phyloP scores from a whole-genome alignment of 2,329 filamentous ascomycete genomes.

The Zymoseptoria tritici region DNA sequence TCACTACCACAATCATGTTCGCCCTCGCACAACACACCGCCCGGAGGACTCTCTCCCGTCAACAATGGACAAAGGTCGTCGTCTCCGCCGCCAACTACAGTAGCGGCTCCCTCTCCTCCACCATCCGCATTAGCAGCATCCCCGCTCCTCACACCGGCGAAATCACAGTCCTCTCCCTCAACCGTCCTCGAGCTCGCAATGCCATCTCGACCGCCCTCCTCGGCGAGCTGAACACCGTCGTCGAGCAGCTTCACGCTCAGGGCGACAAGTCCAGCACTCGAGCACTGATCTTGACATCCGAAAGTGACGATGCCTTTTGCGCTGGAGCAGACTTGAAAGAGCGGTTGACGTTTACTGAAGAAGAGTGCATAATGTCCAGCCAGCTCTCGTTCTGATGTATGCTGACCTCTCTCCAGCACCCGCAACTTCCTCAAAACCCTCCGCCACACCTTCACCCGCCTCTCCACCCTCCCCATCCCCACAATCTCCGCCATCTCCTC shows the following conservation, averaged over 20 bases:
- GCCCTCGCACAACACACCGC: not conserved
- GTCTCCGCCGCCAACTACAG: slow-evolving; percentile 5
- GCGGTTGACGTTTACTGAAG: slow-evolving; percentile 63
- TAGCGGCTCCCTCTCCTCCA: slow-evolving; percentile 20
- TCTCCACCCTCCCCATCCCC: slow-evolving; percentile 73
- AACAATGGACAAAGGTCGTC: slow-evolving; percentile 7
- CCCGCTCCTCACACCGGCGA: slow-evolving; percentile 72
- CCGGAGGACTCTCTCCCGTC: slow-evolving; percentile 1
- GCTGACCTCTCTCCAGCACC: too few relatives aligned
- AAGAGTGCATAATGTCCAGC: too few relatives aligned
- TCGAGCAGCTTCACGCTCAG: slow-evolving; percentile 61
- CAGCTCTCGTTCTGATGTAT: too few relatives aligned
- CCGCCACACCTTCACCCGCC: slow-evolving; percentile 63
- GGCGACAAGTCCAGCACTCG: slow-evolving; percentile 56
- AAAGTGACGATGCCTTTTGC: slow-evolving; percentile 82
- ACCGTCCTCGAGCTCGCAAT: slow-evolving; percentile 78
- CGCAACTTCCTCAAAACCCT: slow-evolving; percentile 69
- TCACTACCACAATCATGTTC: not conserved
- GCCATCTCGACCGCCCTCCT: slow-evolving; percentile 79
- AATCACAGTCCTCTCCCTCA: slow-evolving; percentile 82
- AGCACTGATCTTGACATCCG: slow-evolving; percentile 75
- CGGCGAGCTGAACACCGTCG: slow-evolving; percentile 59
- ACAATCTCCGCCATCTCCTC: slow-evolving; percentile 85
- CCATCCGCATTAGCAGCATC: slow-evolving; percentile 63
- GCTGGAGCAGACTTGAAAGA: slow-evolving; percentile 94